Evolutionary conservation across 1,139 yeast genomes (phyloP), one percentile per base, ranked within the genome.

Genomic region (Hyphopichia burtonii): DNA sequence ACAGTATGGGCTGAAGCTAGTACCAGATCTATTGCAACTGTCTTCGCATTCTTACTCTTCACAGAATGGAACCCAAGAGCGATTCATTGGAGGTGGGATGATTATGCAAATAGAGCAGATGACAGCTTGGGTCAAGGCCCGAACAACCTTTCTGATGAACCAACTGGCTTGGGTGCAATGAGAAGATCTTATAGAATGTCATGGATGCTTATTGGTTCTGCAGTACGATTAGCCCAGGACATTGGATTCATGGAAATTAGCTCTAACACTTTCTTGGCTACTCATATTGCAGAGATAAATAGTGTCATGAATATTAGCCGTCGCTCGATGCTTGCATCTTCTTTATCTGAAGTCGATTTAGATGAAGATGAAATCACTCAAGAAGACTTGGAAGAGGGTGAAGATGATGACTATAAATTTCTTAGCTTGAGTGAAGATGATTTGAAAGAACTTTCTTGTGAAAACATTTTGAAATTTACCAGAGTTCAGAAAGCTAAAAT

Each of bases 31-130:
- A 79, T 89, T 6, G 96, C 96, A 1, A 89, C 96, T 0, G 83
- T 89, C 6, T 76, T 86, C 52, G 91, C 96, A 1, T 88, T 90
- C 56, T 65, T 90, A 38, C 66, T 91, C n/a, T 84, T 90, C 52
- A 87, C 96, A 0, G 96, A 90, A 59, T 90, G 97, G 97, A 89
- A 89, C 54, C 96, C 96, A 1, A 69, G 96, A 42, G 96, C 96
- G 5, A 89, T 90, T 47, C 96, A 90, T 61, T 86, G 90, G 83
- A 68, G 90, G 48, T 84, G 91, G 86, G 71, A 82, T 0, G 97
- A 90, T 61, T 89, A 88, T 63, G 96, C 96, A 2, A 88, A 87
- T 52, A 63, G 67, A 37, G 78, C 78, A 2, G 76, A 68, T 18
- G 75, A 71, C 40, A 49, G 44, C 11, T 51, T 50, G n/a, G 60